A percentile compares a stretch with the other conserved stretches of the same genome.
Evolutionary conservation across 352 stramenopile genomes (phyloP).

Genomic region (Globisporangium cederbergense): DNA sequence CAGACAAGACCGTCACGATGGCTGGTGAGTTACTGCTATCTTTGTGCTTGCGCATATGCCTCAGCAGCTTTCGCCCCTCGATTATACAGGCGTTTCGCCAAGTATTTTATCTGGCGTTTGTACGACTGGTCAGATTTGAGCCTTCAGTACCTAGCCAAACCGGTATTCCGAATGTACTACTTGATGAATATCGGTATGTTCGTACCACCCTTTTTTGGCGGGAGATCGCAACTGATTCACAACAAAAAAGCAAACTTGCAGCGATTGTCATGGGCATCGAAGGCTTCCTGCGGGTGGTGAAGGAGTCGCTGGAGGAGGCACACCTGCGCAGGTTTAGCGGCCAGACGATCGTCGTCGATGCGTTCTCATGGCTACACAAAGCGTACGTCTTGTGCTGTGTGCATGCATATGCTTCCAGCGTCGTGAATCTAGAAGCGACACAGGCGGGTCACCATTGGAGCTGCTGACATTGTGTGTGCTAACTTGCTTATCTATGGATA

Average conservation of each 20-base stretch:
- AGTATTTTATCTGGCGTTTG: no score
- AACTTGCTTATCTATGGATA: not conserved
- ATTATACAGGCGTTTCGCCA: no score
- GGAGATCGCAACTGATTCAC: not conserved
- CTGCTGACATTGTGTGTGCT: not conserved
- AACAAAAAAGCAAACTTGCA: not conserved
- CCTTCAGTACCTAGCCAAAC: no score
- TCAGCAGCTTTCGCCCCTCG: no score
- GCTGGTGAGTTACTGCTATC: conserved; percentile 4
- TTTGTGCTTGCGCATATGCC: not conserved
- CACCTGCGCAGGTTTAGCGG: conserved; percentile 50
- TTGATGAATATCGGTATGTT: not conserved
- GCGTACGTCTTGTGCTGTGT: conserved; percentile 35
- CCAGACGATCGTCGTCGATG: conserved; percentile 64
- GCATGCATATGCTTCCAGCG: not conserved
- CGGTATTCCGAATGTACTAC: no score
- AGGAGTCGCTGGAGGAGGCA: conserved; percentile 47
- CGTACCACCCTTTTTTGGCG: not conserved
- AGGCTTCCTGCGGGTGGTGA: conserved; percentile 57
- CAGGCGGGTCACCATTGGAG: not conserved
- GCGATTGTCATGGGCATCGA: conserved; percentile 51
- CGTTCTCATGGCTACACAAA: conserved; percentile 80
- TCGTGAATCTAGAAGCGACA: not conserved
- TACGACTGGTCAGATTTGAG: no score
- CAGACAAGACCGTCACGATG: conserved; percentile 1